Evolutionary conservation across 176 grass and related monocot genomes (phyloP), one percentile per base, ranked within the genome.

Genomic region (Luzula sylvatica): DNA sequence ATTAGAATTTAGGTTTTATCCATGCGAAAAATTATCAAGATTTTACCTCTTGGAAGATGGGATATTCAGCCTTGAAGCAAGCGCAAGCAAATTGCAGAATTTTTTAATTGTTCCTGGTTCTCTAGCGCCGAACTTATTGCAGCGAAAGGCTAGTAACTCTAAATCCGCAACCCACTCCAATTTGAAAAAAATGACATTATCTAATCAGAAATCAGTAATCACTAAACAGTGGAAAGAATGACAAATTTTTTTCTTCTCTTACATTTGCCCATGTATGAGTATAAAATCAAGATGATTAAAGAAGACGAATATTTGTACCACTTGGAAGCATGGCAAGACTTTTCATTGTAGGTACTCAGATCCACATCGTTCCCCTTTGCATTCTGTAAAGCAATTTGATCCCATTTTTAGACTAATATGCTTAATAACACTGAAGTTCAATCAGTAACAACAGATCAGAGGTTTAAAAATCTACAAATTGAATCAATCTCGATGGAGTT

Each of bases 341-440:
- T 90, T 90, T 32, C 81, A 74, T 90, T 98, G 74, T 98, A 90
- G 53, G 46, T 69, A 75, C 85, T 82, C n/a, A 98, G 92, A 47
- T 90, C 78, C 26, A 90, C 71, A 26, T 90, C 92, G 23, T 86
- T 83, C 1, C 85, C 92, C 21, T 67, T 98, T 1, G 92, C 68
- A 80, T 98, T 85, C 92, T 98, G 21, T 8, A 18, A 26, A 66
- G 6, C 29, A 38, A 20, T 67, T 35, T 35, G 9, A 7, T 35
- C 9, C 30, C 5, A 9, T 9, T 35, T 9, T 7, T 9, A 35
- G 9, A 7, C 30, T 7, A 18, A 15, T 52, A 16, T 26, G 58
- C 5, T 9, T n/a, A n/a, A n/a, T n/a, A n/a, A n/a, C n/a, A n/a
- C n/a, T n/a, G n/a, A n/a, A n/a, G n/a, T n/a, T n/a, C n/a, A n/a